Conservation (phyloP, 2,329 filamentous ascomycete genomes). For the Scopulariopsis brevicaulis region DNA sequence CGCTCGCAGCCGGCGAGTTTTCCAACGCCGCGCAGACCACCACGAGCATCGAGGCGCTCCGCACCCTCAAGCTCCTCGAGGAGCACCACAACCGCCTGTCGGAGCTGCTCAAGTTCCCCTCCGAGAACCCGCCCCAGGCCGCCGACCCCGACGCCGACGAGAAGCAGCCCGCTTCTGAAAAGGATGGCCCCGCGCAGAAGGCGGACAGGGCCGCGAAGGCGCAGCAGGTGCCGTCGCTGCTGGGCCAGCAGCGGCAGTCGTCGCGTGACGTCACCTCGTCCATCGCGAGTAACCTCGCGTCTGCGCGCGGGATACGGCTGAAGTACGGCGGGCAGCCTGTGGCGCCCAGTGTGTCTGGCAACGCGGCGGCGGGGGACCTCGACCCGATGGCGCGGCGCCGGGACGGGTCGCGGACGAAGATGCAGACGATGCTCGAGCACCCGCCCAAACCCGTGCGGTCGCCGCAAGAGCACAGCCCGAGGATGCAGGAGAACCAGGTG, state of each 20-base stretch:
- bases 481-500: constrained; percentile 6
- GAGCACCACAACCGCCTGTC: constrained; percentile 79
- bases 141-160: constrained; percentile 22
- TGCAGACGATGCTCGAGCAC: constrained; percentile 44
- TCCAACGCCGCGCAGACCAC: constrained; percentile 69
- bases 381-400: constrained; percentile 42
- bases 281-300: constrained; percentile 80
- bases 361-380: constrained; percentile 61
- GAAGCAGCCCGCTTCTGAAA: constrained; percentile 16
- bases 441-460: constrained; percentile 41
- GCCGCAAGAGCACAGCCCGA: constrained; percentile 23
- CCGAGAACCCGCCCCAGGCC: constrained; percentile 34
- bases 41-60: constrained; percentile 58
- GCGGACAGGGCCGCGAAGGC: not conserved
- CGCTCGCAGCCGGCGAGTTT: constrained; percentile 80
- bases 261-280: constrained; percentile 66
- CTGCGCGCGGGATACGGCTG: constrained; percentile 66
- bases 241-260: constrained; percentile 33
- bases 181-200: not conserved
- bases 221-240: constrained; percentile 12
- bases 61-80: constrained; percentile 76
- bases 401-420: constrained; percentile 33
- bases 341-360: constrained; percentile 61
- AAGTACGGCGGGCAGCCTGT: constrained; percentile 55
- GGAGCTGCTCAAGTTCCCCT: constrained; percentile 63